Evolutionary conservation across 2,329 filamentous ascomycete genomes (phyloP).

Genomic region (Diplodia mutila): DNA sequence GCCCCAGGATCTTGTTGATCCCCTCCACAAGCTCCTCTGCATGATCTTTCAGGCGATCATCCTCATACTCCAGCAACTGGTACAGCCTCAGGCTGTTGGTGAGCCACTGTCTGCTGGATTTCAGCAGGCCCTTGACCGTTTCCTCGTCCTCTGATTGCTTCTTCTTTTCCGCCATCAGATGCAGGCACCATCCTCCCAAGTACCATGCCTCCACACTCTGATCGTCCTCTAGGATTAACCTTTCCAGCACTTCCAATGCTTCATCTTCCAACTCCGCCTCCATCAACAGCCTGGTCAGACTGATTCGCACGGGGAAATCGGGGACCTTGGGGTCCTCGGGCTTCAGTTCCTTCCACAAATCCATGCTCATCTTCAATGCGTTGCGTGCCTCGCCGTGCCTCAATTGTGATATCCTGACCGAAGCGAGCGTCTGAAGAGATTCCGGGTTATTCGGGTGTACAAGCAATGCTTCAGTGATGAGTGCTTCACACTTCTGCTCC

Average conservation of each 20-base stretch:
- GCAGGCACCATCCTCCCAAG: conserved; percentile 90
- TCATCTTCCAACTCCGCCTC: conserved; percentile 86
- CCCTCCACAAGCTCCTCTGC: conserved; percentile 68
- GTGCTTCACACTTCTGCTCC: conserved; percentile 81
- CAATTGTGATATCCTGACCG: conserved; percentile 86
- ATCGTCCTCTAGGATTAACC: conserved; percentile 86
- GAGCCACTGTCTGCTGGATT: conserved; percentile 80
- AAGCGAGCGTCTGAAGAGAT: conserved; percentile 93
- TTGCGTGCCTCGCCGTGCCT: conserved; percentile 77
- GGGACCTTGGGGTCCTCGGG: conserved; percentile 74
- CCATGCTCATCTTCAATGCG: conserved; percentile 77
- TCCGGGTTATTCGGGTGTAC: conserved; percentile 81
- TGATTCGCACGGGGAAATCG: conserved; percentile 84
- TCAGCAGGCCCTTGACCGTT: conserved; percentile 65
- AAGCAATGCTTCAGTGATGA: conserved; percentile 88
- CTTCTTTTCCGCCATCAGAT: conserved; percentile 74
- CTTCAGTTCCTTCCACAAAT: conserved; percentile 79
- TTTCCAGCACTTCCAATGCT: conserved; percentile 81
- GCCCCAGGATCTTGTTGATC: conserved; percentile 50
- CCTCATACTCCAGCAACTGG: conserved; percentile 78
- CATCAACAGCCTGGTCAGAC: conserved; percentile 81
- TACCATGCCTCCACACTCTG: conserved; percentile 97
- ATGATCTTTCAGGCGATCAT: conserved; percentile 76
- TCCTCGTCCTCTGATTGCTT: conserved; percentile 49
- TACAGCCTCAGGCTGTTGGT: conserved; percentile 81